Base-by-base conservation (phyloP, 345 rosid species). In the Cardamine occulta region DNA sequence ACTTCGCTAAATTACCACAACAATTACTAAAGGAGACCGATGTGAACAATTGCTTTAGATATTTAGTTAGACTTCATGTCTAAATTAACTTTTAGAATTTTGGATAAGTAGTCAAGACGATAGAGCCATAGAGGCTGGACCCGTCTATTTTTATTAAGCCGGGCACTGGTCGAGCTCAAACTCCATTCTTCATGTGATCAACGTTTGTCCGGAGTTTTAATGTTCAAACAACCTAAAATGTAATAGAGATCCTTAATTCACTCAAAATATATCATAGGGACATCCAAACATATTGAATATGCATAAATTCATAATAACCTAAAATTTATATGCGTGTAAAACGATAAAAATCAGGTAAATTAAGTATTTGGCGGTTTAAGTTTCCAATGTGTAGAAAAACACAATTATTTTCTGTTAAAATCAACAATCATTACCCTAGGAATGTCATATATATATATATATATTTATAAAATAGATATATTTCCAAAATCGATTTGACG, bases 401-500 rank as follows among this genome's bases (percentile, higher is more conserved):
- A 6, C 51, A 45, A 47, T 47, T n/a, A 47, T n/a, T n/a, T 45
- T 47, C 21, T n/a, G 51, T 6, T 18, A 5, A 54, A 54, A 6
- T 26, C 14, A 26, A 26, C 34, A 5, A 55, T 15, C 19, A 14
- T 55, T 7, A 55, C 9, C 34, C 18, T 26, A 13, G 9, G 28
- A 18, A 58, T 61, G 8, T 19, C 8, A 56, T 12, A 57, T 42
- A 37, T 7, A 17, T n/a, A n/a, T n/a, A n/a, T n/a, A n/a, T n/a
- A n/a, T n/a, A n/a, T n/a, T n/a, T n/a, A n/a, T n/a, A n/a, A n/a
- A n/a, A n/a, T n/a, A n/a, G 0, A 23, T 7, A 49, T 17, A 12
- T 74, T 65, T 45, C 67, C 59, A n/a, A 17, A 66, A 53, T 55
- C 9, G 66, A 45, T 44, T 44, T 70, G 75, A 76, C 80, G 75